A percentile compares a stretch with the other conserved stretches of the same genome.
Evolutionary conservation across 352 stramenopile genomes (phyloP).

Genomic region (Phytophthora brassicae): DNA sequence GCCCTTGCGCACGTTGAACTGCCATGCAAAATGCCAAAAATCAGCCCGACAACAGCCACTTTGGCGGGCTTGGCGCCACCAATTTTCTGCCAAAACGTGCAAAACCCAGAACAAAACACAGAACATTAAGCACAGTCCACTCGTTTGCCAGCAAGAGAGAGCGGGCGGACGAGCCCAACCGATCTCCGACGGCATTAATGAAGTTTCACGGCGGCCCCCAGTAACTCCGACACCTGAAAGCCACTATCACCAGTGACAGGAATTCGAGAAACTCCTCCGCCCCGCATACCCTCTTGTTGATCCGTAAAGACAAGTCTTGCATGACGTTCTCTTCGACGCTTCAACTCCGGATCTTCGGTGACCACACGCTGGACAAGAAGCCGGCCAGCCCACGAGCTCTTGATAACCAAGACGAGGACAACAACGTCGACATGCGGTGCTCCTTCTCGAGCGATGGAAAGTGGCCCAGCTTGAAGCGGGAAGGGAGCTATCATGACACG

Average conservation of each 20-base stretch:
- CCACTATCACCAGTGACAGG: constrained; percentile 14
- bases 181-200: constrained; percentile 36
- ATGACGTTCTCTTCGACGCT: constrained; percentile 41
- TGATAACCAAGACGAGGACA: constrained; percentile 7
- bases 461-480: constrained; percentile 31
- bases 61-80: constrained; percentile 2
- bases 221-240: constrained; percentile 21
- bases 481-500: constrained; percentile 12
- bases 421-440: constrained; percentile 18
- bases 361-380: constrained; percentile 34
- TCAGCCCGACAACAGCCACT: constrained; percentile 9
- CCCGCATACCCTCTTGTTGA: constrained; percentile 17
- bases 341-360: constrained; percentile 28
- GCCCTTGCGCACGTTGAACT: constrained; percentile 13
- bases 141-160: constrained; percentile 20
- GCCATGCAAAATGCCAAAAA: constrained; percentile 13
- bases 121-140: constrained; percentile 34
- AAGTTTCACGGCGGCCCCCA: constrained; percentile 31
- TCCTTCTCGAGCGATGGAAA: constrained; percentile 25
- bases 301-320: background rate
- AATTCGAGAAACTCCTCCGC: constrained; percentile 8
- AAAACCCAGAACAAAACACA: constrained; percentile 29
- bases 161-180: constrained; percentile 9
- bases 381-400: constrained; percentile 17
- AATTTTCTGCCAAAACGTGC: constrained; percentile 19